A percentile compares a stretch with the other conserved stretches of the same genome.
phyloP scores from a whole-genome alignment of 1,284 basidiomycete species.

The Xerocomus minutiporus region DNA sequence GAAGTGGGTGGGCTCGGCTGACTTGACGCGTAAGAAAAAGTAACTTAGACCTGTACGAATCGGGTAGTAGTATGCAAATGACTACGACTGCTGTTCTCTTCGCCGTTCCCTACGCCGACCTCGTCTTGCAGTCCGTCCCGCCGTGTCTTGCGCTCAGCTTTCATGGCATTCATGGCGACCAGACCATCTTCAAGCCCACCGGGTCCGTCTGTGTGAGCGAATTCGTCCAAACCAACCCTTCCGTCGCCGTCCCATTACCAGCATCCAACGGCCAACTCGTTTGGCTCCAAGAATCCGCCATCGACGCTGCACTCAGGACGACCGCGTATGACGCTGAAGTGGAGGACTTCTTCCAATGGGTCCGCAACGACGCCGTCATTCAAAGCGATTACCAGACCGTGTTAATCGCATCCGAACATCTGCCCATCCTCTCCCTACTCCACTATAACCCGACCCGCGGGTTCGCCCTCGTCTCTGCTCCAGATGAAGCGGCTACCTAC shows the following conservation, averaged over 20 bases:
- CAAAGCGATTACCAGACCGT: constrained; percentile 20
- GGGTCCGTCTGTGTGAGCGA: constrained; percentile 35
- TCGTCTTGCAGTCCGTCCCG: constrained; percentile 21
- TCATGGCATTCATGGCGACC: constrained; percentile 48
- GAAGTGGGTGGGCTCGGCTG: constrained; percentile 62
- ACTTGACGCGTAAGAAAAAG: constrained; percentile 22
- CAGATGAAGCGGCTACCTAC: constrained; percentile 23
- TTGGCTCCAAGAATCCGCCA: constrained; percentile 54
- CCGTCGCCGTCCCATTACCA: constrained; percentile 25
- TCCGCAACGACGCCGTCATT: constrained; percentile 17
- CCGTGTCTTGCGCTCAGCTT: constrained; percentile 49
- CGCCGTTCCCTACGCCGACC: constrained; percentile 22
- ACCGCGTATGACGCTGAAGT: constrained; percentile 30
- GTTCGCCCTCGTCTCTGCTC: constrained; percentile 23
- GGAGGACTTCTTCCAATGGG: constrained; percentile 31
- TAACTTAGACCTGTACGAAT: neutral
- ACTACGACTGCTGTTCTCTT: constrained; percentile 17
- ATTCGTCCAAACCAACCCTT: neutral
- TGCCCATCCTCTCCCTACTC: constrained; percentile 11
- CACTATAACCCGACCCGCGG: constrained; percentile 6
- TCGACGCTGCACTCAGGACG: constrained; percentile 42
- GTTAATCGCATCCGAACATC: constrained; percentile 9
- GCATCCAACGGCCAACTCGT: constrained; percentile 41
- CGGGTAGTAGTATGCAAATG: constrained; percentile 6
- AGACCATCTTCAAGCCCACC: constrained; percentile 45